Evolutionary conservation across 2,329 filamentous ascomycete species (phyloP).

Genomic region (Hypoxylon sp.): DNA sequence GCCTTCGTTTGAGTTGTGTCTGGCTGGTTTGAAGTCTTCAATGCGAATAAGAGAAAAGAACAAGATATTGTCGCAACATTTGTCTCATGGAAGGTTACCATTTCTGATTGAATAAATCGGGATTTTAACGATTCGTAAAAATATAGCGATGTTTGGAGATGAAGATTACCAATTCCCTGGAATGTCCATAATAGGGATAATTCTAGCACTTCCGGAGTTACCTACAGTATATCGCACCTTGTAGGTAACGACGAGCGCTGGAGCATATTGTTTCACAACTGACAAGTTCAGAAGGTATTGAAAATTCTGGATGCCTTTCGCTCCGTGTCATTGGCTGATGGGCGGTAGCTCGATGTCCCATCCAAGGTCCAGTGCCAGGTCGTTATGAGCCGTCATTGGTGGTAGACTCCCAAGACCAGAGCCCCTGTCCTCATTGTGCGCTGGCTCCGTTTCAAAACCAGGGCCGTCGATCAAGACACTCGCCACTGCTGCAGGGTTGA

Average conservation of each 20-base stretch:
- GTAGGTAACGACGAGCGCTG: not conserved
- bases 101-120: not conserved
- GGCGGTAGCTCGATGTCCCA: conserved; percentile 26
- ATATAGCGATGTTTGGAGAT: conserved; percentile 1
- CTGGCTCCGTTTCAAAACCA: conserved; percentile 42
- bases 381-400: conserved; percentile 38
- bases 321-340: conserved; percentile 30
- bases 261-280: conserved; percentile 4
- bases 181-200: not conserved
- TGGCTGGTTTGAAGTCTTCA: not conserved
- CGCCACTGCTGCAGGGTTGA: conserved; percentile 28
- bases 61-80: not conserved
- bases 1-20: conserved; percentile 9
- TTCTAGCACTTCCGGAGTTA: not conserved
- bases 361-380: conserved; percentile 23
- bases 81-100: not conserved
- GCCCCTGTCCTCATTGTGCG: conserved; percentile 30
- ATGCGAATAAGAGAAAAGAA: conserved; percentile 12
- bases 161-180: not conserved
- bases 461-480: conserved; percentile 35
- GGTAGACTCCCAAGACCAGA: conserved; percentile 18
- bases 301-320: conserved; percentile 15
- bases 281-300: conserved; percentile 24
- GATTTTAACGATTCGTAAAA: not conserved
- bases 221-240: not conserved